These are phyloP conservation scores for Lactarius vividus DNA, from an alignment of 768 basidiomycete species.

Conservation along the genomic window DNA sequence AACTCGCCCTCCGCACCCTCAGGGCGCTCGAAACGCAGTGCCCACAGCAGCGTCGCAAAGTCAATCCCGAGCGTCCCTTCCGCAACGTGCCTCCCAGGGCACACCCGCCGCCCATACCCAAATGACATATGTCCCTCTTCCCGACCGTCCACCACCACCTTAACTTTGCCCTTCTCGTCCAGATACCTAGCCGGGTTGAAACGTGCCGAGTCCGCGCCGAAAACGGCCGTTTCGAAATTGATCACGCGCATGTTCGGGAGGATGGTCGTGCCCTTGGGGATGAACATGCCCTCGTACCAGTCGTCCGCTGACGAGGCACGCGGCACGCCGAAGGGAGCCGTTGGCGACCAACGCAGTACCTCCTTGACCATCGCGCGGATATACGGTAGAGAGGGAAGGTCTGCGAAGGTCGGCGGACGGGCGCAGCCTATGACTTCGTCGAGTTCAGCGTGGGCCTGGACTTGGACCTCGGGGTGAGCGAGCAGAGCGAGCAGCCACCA, in stretches of 20 bases:
- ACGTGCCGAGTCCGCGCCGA: background rate
- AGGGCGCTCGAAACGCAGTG: background rate
- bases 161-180: background rate
- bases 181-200: background rate
- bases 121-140: background rate
- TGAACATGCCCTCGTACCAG: background rate
- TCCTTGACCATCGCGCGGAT: background rate
- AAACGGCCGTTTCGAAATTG: background rate
- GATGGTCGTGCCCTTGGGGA: background rate
- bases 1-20: background rate
- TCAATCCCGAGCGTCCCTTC: background rate
- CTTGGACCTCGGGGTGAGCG: background rate
- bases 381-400: background rate
- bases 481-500: background rate
- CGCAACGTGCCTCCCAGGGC: background rate
- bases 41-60: constrained; percentile 8
- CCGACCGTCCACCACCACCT: background rate
- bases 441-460: background rate
- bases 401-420: background rate
- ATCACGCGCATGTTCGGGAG: background rate
- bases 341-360: background rate
- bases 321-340: constrained; percentile 13
- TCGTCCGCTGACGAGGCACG: background rate
- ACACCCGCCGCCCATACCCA: background rate
- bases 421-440: background rate